Evolutionary conservation across 2,329 filamentous ascomycete species (phyloP), one percentile per base, ranked within the genome.

Genomic region (Xylariaceae sp.): DNA sequence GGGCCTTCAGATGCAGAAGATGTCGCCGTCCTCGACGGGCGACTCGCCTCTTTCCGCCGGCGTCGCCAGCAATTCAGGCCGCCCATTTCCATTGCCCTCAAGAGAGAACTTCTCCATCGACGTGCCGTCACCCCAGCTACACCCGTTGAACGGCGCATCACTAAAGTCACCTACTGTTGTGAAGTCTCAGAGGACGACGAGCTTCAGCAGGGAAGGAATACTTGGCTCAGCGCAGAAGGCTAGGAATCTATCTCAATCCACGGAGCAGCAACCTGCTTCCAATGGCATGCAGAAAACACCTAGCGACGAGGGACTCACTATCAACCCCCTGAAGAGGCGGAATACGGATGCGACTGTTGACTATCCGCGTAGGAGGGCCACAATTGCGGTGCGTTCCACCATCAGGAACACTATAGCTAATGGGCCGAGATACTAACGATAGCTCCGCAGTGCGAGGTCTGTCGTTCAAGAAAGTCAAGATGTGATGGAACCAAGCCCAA

Each of bases 401-500:
- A 4, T n/a, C 13, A 32, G 30, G 30, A 11, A 6, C 22, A 6
- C 6, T 26, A 6, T 11, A 6, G 22, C 11, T 11, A 6, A 11
- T 26, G 6, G 6, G 30, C 30, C 12, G 30, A 32, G 30, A 7
- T n/a, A 32, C 30, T 32, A n/a, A 32, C 30, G 30, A 17, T 7
- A n/a, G 13, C 30, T 50, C 32, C 35, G 42, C 54, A 89, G 85
- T 90, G 86, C 63, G 85, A 90, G 60, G 85, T 89, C 43, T 89
- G 86, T 59, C 83, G 86, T 15, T 87, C 86, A 28, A 76, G 86
- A 53, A 90, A 90, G 60, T 89, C 85, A 45, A 77, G 85, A 48
- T 89, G 86, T 62, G 85, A 89, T 61, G 86, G 86, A 40, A 84
- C 77, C 9, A 82, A 87, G 52, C 87, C 87, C 34, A 91, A 89